Conservation (phyloP, 169 alveolate species). For the Amoebophrya sp. region DNA sequence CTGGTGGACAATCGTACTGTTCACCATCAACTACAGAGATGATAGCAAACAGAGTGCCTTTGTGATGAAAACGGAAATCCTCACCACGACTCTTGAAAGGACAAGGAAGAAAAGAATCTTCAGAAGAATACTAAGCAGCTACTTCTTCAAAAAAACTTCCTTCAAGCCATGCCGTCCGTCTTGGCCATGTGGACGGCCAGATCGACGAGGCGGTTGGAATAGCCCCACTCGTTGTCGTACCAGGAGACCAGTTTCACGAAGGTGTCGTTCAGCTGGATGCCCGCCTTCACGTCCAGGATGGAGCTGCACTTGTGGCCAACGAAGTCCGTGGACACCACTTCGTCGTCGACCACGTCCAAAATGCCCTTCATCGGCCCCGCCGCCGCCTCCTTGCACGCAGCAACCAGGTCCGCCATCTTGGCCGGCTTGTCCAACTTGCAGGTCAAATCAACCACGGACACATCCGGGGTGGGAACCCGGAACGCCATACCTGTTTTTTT, state of each 20-base stretch:
- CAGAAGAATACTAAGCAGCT: too few species aligned
- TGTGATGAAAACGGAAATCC: too few species aligned
- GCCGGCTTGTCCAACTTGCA: conserved; percentile 92
- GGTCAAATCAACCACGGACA: conserved; percentile 97
- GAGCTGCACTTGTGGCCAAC: conserved; percentile 87
- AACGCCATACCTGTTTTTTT: conserved; percentile 96
- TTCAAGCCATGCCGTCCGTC: conserved; percentile 32
- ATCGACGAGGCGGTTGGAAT: conserved; percentile 93
- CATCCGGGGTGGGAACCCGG: conserved; percentile 98
- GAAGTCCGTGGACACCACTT: conserved; percentile 94
- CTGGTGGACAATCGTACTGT: too few species aligned
- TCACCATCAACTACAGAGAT: too few species aligned
- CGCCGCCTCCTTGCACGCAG: conserved; percentile 89
- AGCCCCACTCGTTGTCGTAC: conserved; percentile 99
- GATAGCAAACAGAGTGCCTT: too few species aligned
- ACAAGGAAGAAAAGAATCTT: too few species aligned
- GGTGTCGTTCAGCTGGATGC: conserved; percentile 89
- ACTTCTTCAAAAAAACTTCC: too few species aligned
- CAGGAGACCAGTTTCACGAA: conserved; percentile 96
- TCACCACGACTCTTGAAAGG: too few species aligned
- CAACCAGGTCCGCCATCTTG: conserved; percentile 85
- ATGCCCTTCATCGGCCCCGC: conserved; percentile 70
- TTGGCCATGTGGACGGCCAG: conserved; percentile 68
- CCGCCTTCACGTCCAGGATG: conserved; percentile 94
- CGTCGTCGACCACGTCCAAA: conserved; percentile 66